Percentiles rank a stretch among this genome's conserved stretches.
These are phyloP conservation scores for Pseudogymnoascus sp. DNA, from an alignment of 2,329 filamentous ascomycete genomes.

Conservation along the genomic window DNA sequence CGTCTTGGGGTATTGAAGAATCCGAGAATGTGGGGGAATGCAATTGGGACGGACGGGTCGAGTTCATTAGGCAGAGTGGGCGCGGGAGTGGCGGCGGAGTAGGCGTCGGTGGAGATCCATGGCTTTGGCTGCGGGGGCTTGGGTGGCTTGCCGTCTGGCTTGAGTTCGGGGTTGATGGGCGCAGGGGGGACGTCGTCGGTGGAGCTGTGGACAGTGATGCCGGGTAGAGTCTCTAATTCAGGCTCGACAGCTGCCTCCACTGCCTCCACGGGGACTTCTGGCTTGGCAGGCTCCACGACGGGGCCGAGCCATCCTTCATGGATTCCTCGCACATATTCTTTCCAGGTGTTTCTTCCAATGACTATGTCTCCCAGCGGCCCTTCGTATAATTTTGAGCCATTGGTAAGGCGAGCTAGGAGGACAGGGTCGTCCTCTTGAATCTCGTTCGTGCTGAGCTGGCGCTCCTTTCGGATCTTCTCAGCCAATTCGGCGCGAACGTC, in stretches of 20 bases:
- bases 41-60: constrained; percentile 62
- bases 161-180: constrained; percentile 19
- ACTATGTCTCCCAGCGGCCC: constrained; percentile 78
- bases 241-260: constrained; percentile 17
- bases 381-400: constrained; percentile 61
- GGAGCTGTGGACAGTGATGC: constrained; percentile 23
- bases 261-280: constrained; percentile 19
- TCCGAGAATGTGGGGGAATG: constrained; percentile 83
- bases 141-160: constrained; percentile 47
- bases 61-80: constrained; percentile 60
- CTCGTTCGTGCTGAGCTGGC: constrained; percentile 35
- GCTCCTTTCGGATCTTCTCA: constrained; percentile 70
- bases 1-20: constrained; percentile 85
- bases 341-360: constrained; percentile 89
- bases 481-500: constrained; percentile 82
- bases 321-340: constrained; percentile 86
- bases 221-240: constrained; percentile 22
- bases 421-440: constrained; percentile 48
- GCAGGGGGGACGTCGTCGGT: constrained; percentile 21
- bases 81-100: constrained; percentile 58
- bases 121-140: constrained; percentile 57
- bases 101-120: constrained; percentile 67
- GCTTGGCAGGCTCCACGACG: constrained; percentile 51
- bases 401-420: constrained; percentile 53
- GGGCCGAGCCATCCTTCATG: constrained; percentile 97